Base-by-base conservation (phyloP, 2,329 filamentous ascomycete species). In the Talaromyces islandicus region DNA sequence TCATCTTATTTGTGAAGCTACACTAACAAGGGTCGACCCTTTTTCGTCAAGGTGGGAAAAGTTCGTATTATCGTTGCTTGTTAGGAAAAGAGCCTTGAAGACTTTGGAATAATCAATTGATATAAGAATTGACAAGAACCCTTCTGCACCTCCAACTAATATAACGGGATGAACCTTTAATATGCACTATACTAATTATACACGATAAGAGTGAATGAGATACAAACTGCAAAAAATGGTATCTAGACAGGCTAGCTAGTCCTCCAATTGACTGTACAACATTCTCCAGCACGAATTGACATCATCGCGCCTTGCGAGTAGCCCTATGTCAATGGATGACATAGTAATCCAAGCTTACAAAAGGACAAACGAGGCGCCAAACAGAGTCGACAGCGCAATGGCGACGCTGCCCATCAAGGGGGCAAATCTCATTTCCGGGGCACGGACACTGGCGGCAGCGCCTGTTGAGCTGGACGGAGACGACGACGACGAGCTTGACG, bases 371-470 rank as follows among this genome's bases (percentile, higher is more conserved):
- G 71, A 67, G 41, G 82, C 82, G 41, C 84, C 83, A 61, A 86
- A 76, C 14, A 86, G 60, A 17, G 80, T 79, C 51, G 81, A 84
- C 58, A 81, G 62, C 43, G 81, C 66, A 10, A 85, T 80, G 25
- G 83, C 76, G 48, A 79, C 70, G 56, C 78, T 78, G 67, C 81
- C 82, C 27, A 83, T 69, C 56, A 83, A 67, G 58, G 83, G 82
- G 64, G 79, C 79, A 56, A 82, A 65, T 56, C 75, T 74, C 62
- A 82, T 70, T 64, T 80, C 78, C 43, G 78, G 75, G 56, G 74
- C 69, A 57, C 73, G 71, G 48, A 83, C 64, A 54, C 75, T 70
- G 43, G 75, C 70, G 57, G 80, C 81, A 60, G 79, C 80, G 56
- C 75, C 77, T 55, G 71, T 56, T 60, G 68, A 67, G 41, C 69